Evolutionary conservation across 371 early-diverging fungal genomes (phyloP).

Genomic region (Rhizopus arrhizus): DNA sequence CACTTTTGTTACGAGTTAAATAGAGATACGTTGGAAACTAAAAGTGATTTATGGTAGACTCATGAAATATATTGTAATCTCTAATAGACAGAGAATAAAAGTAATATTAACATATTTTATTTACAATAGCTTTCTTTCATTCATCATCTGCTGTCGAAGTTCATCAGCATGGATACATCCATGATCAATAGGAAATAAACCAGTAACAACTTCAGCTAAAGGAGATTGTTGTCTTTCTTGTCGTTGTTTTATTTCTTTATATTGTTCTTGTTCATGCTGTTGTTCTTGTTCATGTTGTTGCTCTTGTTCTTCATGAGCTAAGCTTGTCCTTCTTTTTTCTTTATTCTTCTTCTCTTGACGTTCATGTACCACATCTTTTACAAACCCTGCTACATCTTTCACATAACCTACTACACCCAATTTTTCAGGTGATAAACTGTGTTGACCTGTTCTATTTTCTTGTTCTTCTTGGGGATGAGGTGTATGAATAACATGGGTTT

Average conservation of each 20-base stretch:
- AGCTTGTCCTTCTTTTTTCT: conserved; percentile 1
- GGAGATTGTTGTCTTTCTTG: conserved; percentile 16
- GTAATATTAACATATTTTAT: too few relatives aligned
- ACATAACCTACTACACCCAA: conserved; percentile 52
- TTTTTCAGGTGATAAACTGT: conserved; percentile 50
- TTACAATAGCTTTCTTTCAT: too few relatives aligned
- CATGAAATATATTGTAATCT: too few relatives aligned
- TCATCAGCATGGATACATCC: conserved; percentile 40
- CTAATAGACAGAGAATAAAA: too few relatives aligned
- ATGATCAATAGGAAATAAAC: conserved; percentile 33
- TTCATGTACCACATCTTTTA: conserved; percentile 45
- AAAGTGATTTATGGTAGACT: too few relatives aligned
- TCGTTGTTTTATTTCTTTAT: conserved; percentile 3
- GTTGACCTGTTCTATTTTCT: conserved; percentile 29
- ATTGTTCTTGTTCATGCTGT: too few relatives aligned
- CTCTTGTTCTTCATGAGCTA: too few relatives aligned
- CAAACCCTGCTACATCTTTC: conserved; percentile 53
- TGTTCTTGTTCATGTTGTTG: too few relatives aligned
- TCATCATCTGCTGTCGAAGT: conserved; percentile 33
- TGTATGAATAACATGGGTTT: conserved; percentile 25
- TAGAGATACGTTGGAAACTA: too few relatives aligned
- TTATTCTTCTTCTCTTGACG: conserved; percentile 17
- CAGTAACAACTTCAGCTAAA: conserved; percentile 38
- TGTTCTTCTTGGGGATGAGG: conserved; percentile 11
- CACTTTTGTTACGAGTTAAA: too few relatives aligned